Evolutionary conservation across 176 grass and related monocot species (phyloP), one percentile per base, ranked within the genome.

Genomic region (Typha latifolia): DNA sequence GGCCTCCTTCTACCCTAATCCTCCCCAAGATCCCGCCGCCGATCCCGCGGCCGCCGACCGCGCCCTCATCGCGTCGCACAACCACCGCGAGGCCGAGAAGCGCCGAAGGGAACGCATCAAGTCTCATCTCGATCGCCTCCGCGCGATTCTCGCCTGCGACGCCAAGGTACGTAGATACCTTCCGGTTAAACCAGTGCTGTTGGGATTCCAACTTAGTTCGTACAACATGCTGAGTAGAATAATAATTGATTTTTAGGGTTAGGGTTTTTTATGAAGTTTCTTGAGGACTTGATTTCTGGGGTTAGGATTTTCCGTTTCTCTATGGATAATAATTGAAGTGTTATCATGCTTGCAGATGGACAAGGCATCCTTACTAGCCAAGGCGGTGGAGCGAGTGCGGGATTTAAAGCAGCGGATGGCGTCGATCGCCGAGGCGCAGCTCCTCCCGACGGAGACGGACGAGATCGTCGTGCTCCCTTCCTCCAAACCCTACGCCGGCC

Each of bases 91-190:
- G 78, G 94, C 94, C 14, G 94, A 99, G 79, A 84, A 89, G 74
- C 94, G 94, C 7, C 82, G 94, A 15, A 79, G 94, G 32, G 94
- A 99, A 86, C 82, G 94, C 63, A 99, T 99, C 85, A 99, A 99
- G 79, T 99, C 83, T 0, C 94, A 99, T 57, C 89, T 99, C 67
- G 94, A 99, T 74, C 78, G 86, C 67, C 77, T 99, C 64, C 94
- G 94, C 31, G 62, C 69, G 66, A 85, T 99, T 37, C 94, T 99
- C 72, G 73, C 86, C 49, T 99, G 94, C 72, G 94, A 99, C 76
- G 86, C 94, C 70, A 99, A 99, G 94, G 94, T 90, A 80, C 67
- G 3, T 63, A 32, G 26, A 53, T 67, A 62, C 23, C 10, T 79
- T 48, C 4, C 24, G 24, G 24, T 26, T 26, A 26, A 26, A 2